phyloP scores from a whole-genome alignment of 768 basidiomycete species.

The Termitomyces sp. region DNA sequence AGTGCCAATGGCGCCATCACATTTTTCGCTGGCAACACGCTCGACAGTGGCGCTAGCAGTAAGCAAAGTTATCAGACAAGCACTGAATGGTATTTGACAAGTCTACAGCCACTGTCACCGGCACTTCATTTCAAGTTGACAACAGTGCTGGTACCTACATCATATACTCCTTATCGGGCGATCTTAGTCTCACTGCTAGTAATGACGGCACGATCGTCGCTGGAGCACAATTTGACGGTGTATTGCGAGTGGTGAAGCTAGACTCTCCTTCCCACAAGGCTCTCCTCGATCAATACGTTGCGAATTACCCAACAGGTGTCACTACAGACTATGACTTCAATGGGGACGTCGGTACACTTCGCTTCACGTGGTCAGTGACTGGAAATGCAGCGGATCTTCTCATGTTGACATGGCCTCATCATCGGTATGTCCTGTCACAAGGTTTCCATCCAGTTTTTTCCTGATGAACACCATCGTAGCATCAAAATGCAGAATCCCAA shows the following conservation, averaged over 20 bases:
- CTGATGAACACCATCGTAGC: not conserved
- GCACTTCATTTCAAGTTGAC: slow-evolving; percentile 25
- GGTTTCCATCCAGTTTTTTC: not conserved
- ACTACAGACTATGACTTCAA: slow-evolving; percentile 25
- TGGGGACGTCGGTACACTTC: slow-evolving; percentile 24
- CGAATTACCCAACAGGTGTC: slow-evolving; percentile 27
- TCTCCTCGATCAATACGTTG: slow-evolving; percentile 24
- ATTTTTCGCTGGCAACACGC: slow-evolving; percentile 22
- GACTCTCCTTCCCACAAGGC: slow-evolving; percentile 22
- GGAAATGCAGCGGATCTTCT: slow-evolving; percentile 26
- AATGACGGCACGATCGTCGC: slow-evolving; percentile 19
- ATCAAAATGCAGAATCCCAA: slow-evolving; percentile 22
- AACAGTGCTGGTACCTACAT: slow-evolving; percentile 26
- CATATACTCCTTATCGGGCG: slow-evolving; percentile 28
- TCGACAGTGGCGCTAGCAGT: slow-evolving; percentile 19
- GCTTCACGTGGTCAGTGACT: slow-evolving; percentile 27
- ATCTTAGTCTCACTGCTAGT: slow-evolving; percentile 23
- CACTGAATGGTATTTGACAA: not conserved
- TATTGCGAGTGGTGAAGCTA: slow-evolving; percentile 25
- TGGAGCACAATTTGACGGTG: slow-evolving; percentile 22
- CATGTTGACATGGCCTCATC: slow-evolving; percentile 32
- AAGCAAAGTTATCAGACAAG: not conserved
- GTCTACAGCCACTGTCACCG: slow-evolving; percentile 18
- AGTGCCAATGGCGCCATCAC: slow-evolving; percentile 26
- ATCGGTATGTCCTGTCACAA: slow-evolving; percentile 21